Evolutionary conservation across 2,329 filamentous ascomycete genomes (phyloP).

Genomic region (Parasarocladium wereldwijsianum): DNA sequence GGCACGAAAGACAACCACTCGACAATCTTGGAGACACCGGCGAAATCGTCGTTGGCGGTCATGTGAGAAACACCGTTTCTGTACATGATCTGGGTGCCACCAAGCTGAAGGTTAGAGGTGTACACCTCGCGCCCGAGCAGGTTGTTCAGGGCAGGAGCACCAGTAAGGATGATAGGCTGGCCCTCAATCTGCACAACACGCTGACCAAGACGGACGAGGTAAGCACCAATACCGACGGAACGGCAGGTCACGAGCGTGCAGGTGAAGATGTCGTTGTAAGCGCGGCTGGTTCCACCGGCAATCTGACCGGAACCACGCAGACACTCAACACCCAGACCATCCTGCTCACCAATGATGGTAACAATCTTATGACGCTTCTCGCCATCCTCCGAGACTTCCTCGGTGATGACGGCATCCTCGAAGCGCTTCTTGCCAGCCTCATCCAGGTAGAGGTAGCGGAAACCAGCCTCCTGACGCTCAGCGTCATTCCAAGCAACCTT

Average conservation of each 20-base stretch:
- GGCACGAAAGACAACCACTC: constrained; percentile 97
- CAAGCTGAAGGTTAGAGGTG: constrained; percentile 96
- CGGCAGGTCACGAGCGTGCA: constrained; percentile 94
- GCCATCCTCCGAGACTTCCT: constrained; percentile 71
- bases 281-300: constrained; percentile 88
- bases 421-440: constrained; percentile 77
- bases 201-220: constrained; percentile 94
- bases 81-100: constrained; percentile 99
- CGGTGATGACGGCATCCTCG: constrained; percentile 60
- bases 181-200: constrained; percentile 98
- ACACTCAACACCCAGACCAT: constrained; percentile 95
- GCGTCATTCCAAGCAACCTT: constrained; percentile 91
- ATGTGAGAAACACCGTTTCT: constrained; percentile 98
- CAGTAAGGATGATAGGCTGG: constrained; percentile 96
- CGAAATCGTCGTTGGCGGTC: constrained; percentile 95
- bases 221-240: constrained; percentile 97
- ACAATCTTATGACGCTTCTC: constrained; percentile 90
- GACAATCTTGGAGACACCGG: constrained; percentile 93
- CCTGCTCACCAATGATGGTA: constrained; percentile 83
- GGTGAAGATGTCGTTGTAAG: constrained; percentile 98
- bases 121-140: constrained; percentile 95
- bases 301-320: constrained; percentile 94
- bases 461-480: constrained; percentile 68
- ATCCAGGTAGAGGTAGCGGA: constrained; percentile 93
- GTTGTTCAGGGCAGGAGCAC: constrained; percentile 96